These are phyloP conservation scores for Leucaena leucocephala DNA, from an alignment of 306 rosid genomes.

Conservation along the genomic window DNA sequence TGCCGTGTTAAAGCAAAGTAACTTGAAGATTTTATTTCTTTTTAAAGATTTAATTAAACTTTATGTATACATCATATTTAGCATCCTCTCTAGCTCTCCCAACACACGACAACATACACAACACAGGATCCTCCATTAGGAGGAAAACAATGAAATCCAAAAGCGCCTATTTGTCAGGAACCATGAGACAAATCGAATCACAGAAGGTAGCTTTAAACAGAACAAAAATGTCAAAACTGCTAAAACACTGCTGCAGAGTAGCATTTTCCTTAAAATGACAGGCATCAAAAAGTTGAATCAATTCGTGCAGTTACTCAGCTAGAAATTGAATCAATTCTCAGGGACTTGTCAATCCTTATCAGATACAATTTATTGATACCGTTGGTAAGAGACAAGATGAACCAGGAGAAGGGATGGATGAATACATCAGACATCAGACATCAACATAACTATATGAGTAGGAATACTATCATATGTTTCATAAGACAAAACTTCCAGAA, in stretches of 20 bases:
- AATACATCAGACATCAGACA: constrained; percentile 18
- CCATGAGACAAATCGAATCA: background rate
- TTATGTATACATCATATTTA: constrained; percentile 15
- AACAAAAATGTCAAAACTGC: background rate
- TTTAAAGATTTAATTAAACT: constrained; percentile 10
- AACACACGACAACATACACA: constrained; percentile 8
- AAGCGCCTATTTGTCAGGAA: background rate
- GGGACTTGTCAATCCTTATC: background rate
- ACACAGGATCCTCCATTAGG: constrained; percentile 10
- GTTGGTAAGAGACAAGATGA: background rate
- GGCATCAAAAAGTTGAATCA: background rate
- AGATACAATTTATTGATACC: background rate
- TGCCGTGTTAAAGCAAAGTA: background rate
- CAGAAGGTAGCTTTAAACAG: background rate
- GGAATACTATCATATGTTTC: background rate
- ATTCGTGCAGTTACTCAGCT: constrained; percentile 1
- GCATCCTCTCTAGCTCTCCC: constrained; percentile 2
- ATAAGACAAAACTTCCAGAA: background rate
- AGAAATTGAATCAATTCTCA: constrained; percentile 8
- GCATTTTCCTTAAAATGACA: constrained; percentile 3
- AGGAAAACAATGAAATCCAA: constrained; percentile 30
- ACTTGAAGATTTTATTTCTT: constrained; percentile 17
- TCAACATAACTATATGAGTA: constrained; percentile 8
- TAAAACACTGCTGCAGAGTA: constrained; percentile 3
- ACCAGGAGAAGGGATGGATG: constrained; percentile 4